A percentile compares a stretch with the other conserved stretches of the same genome.
Evolutionary conservation across 179 eudicot genomes (phyloP).

Genomic region (Actinidia arguta): DNA sequence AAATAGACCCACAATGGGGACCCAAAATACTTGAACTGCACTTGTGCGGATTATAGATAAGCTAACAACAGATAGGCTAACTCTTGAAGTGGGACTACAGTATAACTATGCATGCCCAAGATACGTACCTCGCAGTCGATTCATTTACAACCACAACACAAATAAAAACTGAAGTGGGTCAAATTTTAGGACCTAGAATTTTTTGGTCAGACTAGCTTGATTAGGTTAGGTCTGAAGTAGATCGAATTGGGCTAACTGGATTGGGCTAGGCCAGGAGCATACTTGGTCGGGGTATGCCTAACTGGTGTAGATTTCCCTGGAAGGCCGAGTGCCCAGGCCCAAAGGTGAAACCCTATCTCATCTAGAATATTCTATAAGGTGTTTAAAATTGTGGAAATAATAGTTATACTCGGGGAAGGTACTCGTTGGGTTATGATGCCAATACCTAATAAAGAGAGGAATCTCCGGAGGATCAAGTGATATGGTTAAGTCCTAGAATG

Average conservation of each 20-base stretch:
- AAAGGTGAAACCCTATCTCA: not conserved
- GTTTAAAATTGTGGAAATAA: not conserved
- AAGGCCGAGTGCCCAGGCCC: not conserved
- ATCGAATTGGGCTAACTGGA: too few species aligned
- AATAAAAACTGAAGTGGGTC: not conserved
- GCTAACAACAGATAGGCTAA: too few species aligned
- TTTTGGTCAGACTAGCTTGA: not conserved
- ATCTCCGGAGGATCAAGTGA: not conserved
- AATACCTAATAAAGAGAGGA: not conserved
- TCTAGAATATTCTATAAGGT: too few species aligned
- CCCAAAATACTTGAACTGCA: too few species aligned
- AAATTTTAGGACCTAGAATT: not conserved
- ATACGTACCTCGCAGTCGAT: too few species aligned
- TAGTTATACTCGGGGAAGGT: not conserved
- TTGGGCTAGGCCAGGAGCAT: not conserved
- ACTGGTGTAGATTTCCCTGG: not conserved
- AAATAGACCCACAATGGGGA: too few species aligned
- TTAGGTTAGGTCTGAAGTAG: not conserved
- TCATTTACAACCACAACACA: too few species aligned
- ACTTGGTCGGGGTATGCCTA: not conserved
- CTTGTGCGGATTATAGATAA: too few species aligned
- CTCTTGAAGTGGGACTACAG: too few species aligned
- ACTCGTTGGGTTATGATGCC: not conserved
- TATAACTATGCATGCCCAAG: too few species aligned
- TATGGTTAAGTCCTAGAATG: too few species aligned